Conservation (phyloP, 1,284 basidiomycete species). For the Cryptococcus sp. region DNA sequence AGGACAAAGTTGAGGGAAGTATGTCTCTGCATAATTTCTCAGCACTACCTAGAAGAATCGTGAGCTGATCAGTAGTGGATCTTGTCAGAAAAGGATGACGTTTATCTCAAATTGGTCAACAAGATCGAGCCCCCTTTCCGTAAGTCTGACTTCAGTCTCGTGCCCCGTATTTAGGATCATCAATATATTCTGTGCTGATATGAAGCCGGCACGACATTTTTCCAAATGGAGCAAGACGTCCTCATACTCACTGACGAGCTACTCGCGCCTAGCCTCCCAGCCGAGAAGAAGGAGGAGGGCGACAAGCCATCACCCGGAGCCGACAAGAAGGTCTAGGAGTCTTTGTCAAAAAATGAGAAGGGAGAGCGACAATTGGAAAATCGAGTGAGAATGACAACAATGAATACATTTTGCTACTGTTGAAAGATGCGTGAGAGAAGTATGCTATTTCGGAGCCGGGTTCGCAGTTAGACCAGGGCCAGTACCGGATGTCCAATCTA, state of each 20-base stretch:
- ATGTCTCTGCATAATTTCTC: no score
- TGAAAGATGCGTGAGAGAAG: no score
- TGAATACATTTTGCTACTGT: no score
- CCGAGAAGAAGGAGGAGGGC: background rate
- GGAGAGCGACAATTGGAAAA: no score
- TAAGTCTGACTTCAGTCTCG: conserved; percentile 13
- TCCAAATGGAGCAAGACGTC: conserved; percentile 31
- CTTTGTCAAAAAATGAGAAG: no score
- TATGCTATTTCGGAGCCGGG: no score
- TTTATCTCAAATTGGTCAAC: conserved; percentile 11
- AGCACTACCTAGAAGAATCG: no score
- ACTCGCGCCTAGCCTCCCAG: conserved; percentile 21
- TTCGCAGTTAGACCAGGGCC: no score
- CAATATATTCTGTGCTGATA: background rate
- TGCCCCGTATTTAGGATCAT: background rate
- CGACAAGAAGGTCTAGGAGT: no score
- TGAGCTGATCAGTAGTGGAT: conserved; percentile 24
- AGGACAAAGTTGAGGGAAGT: conserved; percentile 26
- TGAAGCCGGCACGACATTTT: conserved; percentile 17
- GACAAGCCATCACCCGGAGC: no score
- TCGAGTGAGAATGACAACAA: no score
- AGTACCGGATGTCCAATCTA: no score
- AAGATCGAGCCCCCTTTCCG: conserved; percentile 38
- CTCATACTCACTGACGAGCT: conserved; percentile 31
- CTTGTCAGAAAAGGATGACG: conserved; percentile 12